A percentile compares a stretch with the other conserved stretches of the same genome.
Conservation (phyloP, 75 land plant species). For the Pinus taeda region DNA sequence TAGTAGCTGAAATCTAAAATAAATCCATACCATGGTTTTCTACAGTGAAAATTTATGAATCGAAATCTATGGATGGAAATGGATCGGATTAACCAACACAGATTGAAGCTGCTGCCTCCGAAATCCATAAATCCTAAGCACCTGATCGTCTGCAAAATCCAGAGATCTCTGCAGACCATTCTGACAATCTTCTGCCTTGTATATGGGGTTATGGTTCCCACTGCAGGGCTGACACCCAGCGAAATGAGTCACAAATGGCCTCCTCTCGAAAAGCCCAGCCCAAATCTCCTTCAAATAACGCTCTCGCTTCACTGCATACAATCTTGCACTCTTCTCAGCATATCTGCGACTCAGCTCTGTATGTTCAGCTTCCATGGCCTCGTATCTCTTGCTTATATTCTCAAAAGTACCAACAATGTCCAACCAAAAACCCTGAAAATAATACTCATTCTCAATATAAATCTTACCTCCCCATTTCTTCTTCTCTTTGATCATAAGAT, state of each 20-base stretch:
- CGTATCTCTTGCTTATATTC: slow-evolving; percentile 28
- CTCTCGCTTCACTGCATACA: slow-evolving; percentile 4
- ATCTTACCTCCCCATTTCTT: slow-evolving; percentile 46
- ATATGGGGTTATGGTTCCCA: slow-evolving; percentile 51
- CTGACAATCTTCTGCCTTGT: background rate
- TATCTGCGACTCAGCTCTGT: slow-evolving; percentile 24
- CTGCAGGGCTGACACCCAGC: slow-evolving; percentile 91
- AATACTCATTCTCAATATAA: slow-evolving; percentile 58
- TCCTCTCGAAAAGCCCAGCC: slow-evolving; percentile 17
- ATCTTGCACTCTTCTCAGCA: slow-evolving; percentile 15
- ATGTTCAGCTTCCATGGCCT: slow-evolving; percentile 24
- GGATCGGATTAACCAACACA: too few relatives aligned
- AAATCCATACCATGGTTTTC: too few relatives aligned
- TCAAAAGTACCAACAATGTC: slow-evolving; percentile 49
- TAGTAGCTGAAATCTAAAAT: too few relatives aligned
- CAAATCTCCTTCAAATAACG: slow-evolving; percentile 18
- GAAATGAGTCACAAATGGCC: slow-evolving; percentile 91
- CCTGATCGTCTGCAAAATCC: slow-evolving; percentile 4
- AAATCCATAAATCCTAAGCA: background rate
- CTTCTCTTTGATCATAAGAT: slow-evolving; percentile 49
- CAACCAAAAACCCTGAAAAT: slow-evolving; percentile 69
- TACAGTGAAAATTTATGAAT: too few relatives aligned
- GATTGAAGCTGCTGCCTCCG: background rate
- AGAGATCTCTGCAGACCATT: background rate
- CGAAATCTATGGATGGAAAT: too few relatives aligned